Conservation (phyloP, 2,329 filamentous ascomycete genomes). For the Metarhizium brunneum region DNA sequence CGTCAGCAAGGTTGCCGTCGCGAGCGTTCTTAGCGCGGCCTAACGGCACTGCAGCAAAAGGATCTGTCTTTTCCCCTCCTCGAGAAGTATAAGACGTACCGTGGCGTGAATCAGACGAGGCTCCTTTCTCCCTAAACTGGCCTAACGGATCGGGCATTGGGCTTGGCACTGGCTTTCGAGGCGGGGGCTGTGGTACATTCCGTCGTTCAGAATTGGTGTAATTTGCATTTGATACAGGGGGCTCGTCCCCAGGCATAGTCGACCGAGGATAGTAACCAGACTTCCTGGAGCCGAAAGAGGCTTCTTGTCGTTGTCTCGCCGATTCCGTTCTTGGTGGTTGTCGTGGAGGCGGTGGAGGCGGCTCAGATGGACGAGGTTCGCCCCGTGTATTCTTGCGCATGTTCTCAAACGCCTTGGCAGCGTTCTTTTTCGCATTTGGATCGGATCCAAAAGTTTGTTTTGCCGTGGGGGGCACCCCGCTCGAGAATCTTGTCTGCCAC, state of each 20-base stretch:
- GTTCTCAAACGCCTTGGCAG: conserved; percentile 32
- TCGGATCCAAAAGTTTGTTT: conserved; percentile 26
- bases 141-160: conserved; percentile 37
- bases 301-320: conserved; percentile 43
- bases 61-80: conserved; percentile 49
- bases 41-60: conserved; percentile 39
- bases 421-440: conserved; percentile 30
- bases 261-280: conserved; percentile 41
- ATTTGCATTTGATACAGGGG: conserved; percentile 37
- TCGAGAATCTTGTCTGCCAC: conserved; percentile 33
- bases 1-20: conserved; percentile 21
- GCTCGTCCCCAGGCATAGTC: conserved; percentile 40
- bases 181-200: conserved; percentile 8
- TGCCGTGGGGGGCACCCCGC: conserved; percentile 32
- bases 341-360: conserved; percentile 23
- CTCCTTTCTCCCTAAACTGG: conserved; percentile 33
- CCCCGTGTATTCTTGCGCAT: conserved; percentile 28
- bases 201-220: conserved; percentile 28
- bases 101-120: conserved; percentile 38
- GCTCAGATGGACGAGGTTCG: conserved; percentile 16
- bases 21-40: conserved; percentile 37
- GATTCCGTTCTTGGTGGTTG: conserved; percentile 41
- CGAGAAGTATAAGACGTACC: conserved; percentile 48
- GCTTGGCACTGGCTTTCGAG: conserved; percentile 6
- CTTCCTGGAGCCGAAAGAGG: conserved; percentile 43